A percentile compares a stretch with the other conserved stretches of the same genome.
Conservation (phyloP, 2,329 filamentous ascomycete genomes). For the Diaporthe longicolla region DNA sequence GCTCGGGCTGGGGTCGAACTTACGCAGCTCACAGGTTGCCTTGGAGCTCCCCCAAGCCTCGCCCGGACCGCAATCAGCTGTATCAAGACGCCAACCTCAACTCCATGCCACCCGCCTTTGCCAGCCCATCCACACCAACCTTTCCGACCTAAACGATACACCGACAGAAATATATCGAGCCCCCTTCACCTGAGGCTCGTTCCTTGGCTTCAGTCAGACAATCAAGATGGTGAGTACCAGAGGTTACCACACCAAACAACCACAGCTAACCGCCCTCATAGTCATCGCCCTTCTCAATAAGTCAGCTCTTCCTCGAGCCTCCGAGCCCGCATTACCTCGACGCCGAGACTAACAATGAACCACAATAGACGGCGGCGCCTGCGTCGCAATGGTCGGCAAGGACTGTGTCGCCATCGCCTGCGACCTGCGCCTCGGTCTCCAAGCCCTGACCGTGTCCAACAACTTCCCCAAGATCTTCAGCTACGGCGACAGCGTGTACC, state of each 20-base stretch:
- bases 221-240: slow-evolving; percentile 52
- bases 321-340: slow-evolving; percentile 37
- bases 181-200: background rate
- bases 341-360: slow-evolving; percentile 44
- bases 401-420: slow-evolving; percentile 99
- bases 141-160: slow-evolving; percentile 1
- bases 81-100: slow-evolving; percentile 33
- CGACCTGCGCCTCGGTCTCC: slow-evolving; percentile 96
- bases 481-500: slow-evolving; percentile 90
- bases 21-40: slow-evolving; percentile 32
- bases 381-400: slow-evolving; percentile 99
- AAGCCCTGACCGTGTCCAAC: slow-evolving; percentile 97
- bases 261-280: slow-evolving; percentile 59
- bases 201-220: slow-evolving; percentile 24
- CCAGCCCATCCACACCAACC: slow-evolving; percentile 17
- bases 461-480: slow-evolving; percentile 99
- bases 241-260: slow-evolving; percentile 36
- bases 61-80: slow-evolving; percentile 41
- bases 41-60: slow-evolving; percentile 38
- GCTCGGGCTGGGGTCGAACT: slow-evolving; percentile 8
- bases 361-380: slow-evolving; percentile 83
- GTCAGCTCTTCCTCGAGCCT: slow-evolving; percentile 65
- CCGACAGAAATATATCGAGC: background rate
- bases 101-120: slow-evolving; percentile 27
- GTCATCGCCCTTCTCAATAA: slow-evolving; percentile 96